A percentile compares a stretch with the other conserved stretches of the same genome.
These are phyloP conservation scores for Ustilago sp. DNA, from an alignment of 1,284 basidiomycete species.

Conservation along the genomic window DNA sequence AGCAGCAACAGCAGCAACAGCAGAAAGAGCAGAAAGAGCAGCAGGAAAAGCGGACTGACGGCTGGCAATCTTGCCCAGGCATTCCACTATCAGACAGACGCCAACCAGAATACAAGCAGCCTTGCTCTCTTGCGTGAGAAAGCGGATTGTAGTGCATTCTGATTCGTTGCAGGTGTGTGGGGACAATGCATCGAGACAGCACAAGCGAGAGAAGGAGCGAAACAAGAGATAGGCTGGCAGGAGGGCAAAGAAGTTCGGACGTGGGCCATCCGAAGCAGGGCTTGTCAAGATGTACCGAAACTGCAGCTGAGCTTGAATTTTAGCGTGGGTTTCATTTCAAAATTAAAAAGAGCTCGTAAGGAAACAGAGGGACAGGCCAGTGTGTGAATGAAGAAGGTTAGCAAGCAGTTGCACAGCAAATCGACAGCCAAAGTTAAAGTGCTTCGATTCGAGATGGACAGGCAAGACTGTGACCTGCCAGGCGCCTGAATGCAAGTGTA, in stretches of 20 bases:
- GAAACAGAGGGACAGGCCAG: too few species aligned
- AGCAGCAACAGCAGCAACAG: too few species aligned
- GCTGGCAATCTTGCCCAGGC: background rate
- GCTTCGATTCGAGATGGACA: background rate
- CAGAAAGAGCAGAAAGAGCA: too few species aligned
- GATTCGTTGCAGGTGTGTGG: slow-evolving; percentile 2
- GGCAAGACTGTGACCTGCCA: background rate
- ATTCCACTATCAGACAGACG: slow-evolving; percentile 6
- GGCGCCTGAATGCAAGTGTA: background rate
- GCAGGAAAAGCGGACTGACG: background rate
- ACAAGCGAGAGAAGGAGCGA: slow-evolving; percentile 4
- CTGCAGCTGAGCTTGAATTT: slow-evolving; percentile 15
- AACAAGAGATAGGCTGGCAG: background rate
- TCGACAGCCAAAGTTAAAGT: background rate
- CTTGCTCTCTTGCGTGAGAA: background rate
- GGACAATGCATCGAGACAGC: background rate
- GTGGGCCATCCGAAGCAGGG: slow-evolving; percentile 18
- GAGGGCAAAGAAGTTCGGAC: slow-evolving; percentile 14
- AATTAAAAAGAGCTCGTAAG: background rate
- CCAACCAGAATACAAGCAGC: slow-evolving; percentile 7
- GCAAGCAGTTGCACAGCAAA: background rate
- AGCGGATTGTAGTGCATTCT: background rate
- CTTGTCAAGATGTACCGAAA: slow-evolving; percentile 20
- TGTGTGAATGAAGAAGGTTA: background rate
- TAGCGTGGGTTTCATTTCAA: background rate